A percentile compares a stretch with the other conserved stretches of the same genome.
Evolutionary conservation across 345 rosid genomes (phyloP).

Genomic region (Turnera subulata): DNA sequence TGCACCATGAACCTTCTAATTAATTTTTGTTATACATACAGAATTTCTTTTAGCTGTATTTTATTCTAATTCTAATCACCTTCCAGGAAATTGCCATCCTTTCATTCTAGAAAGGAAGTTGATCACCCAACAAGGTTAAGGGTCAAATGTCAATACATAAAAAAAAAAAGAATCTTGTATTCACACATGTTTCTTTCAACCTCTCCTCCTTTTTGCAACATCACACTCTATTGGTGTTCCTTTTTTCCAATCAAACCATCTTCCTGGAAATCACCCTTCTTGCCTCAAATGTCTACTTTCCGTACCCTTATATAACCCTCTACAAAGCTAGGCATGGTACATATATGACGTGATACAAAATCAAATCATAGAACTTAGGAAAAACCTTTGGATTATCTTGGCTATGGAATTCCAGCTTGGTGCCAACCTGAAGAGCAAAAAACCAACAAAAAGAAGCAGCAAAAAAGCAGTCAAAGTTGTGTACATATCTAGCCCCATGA

Average conservation of each 20-base stretch:
- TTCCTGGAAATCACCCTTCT: background rate
- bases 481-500: slow-evolving; percentile 81
- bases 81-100: no score
- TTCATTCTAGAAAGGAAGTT: no score
- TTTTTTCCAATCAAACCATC: background rate
- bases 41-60: no score
- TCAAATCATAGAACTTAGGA: background rate
- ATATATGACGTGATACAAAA: background rate
- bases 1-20: no score
- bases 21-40: no score
- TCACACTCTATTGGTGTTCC: no score
- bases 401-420: slow-evolving; percentile 33
- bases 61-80: no score
- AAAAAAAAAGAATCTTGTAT: no score
- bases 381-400: background rate
- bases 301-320: slow-evolving; percentile 14
- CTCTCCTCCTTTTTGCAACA: no score
- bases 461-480: slow-evolving; percentile 59
- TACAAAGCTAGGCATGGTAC: background rate
- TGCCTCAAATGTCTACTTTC: background rate
- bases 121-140: no score
- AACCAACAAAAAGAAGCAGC: background rate
- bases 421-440: slow-evolving; percentile 16
- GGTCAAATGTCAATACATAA: no score
- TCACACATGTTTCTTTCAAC: no score